Percentiles rank a stretch among this genome's conserved stretches.
phyloP scores from a whole-genome alignment of 192 early-diverging fungal species.

The Backusella mclennaniae region DNA sequence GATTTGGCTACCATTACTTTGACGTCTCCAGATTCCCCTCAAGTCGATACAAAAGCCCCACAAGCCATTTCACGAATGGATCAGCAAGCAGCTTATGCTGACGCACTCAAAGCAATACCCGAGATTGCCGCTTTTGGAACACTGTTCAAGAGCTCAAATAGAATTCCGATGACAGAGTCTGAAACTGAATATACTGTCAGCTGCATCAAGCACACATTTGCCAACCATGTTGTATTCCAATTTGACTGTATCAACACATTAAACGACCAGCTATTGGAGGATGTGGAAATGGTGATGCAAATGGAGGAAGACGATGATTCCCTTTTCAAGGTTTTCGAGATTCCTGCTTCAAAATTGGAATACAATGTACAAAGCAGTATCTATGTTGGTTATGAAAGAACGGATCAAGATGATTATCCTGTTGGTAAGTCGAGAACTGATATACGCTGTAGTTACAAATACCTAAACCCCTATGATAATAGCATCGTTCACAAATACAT shows the following conservation, averaged over 20 bases:
- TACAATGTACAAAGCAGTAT: conserved; percentile 75
- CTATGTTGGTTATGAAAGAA: conserved; percentile 85
- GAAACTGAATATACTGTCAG: conserved; percentile 96
- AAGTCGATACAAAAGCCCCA: background rate
- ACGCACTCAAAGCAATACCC: conserved; percentile 75
- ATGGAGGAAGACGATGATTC: conserved; percentile 59
- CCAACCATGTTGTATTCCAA: conserved; percentile 91
- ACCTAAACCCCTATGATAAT: background rate
- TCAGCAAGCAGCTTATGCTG: conserved; percentile 74
- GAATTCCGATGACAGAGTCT: conserved; percentile 84
- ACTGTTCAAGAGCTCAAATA: conserved; percentile 83
- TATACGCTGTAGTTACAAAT: background rate
- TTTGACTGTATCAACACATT: conserved; percentile 95
- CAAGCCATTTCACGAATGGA: conserved; percentile 35
- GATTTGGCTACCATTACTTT: conserved; percentile 33
- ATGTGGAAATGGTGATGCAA: conserved; percentile 82
- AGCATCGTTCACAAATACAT: conserved; percentile 81
- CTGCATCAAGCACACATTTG: conserved; percentile 93
- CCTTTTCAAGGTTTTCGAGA: conserved; percentile 62
- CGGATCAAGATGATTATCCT: conserved; percentile 54
- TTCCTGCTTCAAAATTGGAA: conserved; percentile 73
- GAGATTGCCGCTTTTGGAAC: conserved; percentile 82
- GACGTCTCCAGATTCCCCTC: conserved; percentile 25
- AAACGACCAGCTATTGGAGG: conserved; percentile 89
- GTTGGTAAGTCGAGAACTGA: conserved; percentile 43